Conservation (phyloP, 257 asterid species). For the Lycium ferocissimum region DNA sequence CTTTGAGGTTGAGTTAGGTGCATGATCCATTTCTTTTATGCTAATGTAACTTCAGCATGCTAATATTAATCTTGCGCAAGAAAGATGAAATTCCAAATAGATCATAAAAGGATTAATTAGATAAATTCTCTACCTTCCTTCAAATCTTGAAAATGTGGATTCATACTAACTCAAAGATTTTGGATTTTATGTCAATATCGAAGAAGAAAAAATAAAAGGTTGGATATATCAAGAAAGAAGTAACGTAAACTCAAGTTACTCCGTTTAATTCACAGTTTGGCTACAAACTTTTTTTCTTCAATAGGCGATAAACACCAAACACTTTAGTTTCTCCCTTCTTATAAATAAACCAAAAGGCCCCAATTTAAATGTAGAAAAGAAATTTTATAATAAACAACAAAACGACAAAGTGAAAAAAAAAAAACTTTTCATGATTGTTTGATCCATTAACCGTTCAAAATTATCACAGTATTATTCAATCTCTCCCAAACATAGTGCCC, state of each 20-base stretch:
- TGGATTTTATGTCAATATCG: background rate
- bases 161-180: background rate
- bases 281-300: background rate
- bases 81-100: no score
- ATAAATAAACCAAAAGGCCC: background rate
- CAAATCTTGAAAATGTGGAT: no score
- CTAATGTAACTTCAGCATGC: no score
- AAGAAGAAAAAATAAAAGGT: background rate
- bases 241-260: background rate
- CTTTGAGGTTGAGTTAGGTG: no score
- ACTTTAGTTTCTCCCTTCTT: background rate
- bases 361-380: background rate
- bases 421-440: background rate
- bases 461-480: background rate
- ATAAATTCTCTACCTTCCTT: no score
- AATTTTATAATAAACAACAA: background rate
- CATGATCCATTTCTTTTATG: no score
- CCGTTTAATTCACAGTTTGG: background rate
- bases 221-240: background rate
- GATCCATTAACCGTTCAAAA: background rate
- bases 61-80: no score
- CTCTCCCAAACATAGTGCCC: background rate
- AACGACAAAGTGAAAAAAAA: background rate
- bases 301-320: background rate
- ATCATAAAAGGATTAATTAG: no score